Evolutionary conservation across 805 yeast genomes (phyloP).

Genomic region (Pichia thaimueangensis): DNA sequence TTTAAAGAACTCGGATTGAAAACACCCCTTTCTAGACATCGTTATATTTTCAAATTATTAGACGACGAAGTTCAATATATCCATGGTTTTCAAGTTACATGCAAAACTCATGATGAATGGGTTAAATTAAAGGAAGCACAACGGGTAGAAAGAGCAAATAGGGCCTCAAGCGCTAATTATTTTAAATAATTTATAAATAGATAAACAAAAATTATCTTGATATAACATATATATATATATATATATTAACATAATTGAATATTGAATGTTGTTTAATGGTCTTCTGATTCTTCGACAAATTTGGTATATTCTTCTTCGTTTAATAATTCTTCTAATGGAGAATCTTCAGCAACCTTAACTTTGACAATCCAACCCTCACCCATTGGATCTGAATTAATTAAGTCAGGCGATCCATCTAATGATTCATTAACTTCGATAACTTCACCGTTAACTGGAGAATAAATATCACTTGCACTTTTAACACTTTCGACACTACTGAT

Average conservation of each 20-base stretch:
- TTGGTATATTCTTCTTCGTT: slow-evolving; percentile 50
- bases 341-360: slow-evolving; percentile 44
- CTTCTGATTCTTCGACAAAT: slow-evolving; percentile 50
- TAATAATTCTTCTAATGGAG: slow-evolving; percentile 41
- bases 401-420: slow-evolving; percentile 64
- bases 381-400: slow-evolving; percentile 83
- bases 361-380: slow-evolving; percentile 93
- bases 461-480: slow-evolving; percentile 89
- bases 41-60: slow-evolving; percentile 62
- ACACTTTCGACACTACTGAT: slow-evolving; percentile 93
- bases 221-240: no score
- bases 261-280: slow-evolving; percentile 9
- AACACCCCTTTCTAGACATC: slow-evolving; percentile 63
- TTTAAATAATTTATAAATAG: neutral
- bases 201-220: no score
- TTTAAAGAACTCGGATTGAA: slow-evolving; percentile 49
- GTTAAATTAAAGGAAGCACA: slow-evolving; percentile 10
- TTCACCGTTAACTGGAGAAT: slow-evolving; percentile 78
- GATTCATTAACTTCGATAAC: slow-evolving; percentile 63
- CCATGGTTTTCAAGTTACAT: slow-evolving; percentile 82
- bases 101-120: slow-evolving; percentile 65
- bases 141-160: neutral
- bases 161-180: slow-evolving; percentile 4
- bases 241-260: no score
- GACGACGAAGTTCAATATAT: slow-evolving; percentile 69